Base-by-base conservation (phyloP, 441 rosid genomes). In the Eruca vesicaria region DNA sequence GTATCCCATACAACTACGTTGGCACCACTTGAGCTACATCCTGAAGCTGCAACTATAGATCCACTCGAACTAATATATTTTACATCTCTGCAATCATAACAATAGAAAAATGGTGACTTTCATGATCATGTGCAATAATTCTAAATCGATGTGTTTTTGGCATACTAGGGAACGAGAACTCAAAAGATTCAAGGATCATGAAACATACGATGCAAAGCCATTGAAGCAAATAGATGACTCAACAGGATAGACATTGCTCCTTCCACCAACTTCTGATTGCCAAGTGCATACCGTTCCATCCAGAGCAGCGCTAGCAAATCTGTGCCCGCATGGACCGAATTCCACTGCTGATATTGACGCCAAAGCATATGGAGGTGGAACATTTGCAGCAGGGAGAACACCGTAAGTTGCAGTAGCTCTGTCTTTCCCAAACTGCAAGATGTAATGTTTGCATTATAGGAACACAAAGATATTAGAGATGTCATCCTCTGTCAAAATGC, bases 1-100 rank as follows among this genome's bases (percentile, higher is more conserved):
- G 97, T 93, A 81, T 95, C 99, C 99, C 99, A 95, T 72, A 95
- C 78, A 64, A 95, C 98, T 41, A 89, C 97, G 82, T 93, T 95
- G 73, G 82, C 88, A 81, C 92, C 89, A 77, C 86, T 95, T 55
- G 94, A 84, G 83, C 92, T 91, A 81, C 79, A 81, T 80, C 99
- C 98, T 63, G 96, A 86, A 18, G 97, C 89, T 68, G 96, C 96
- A 78, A 91, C 89, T 19, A 95, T 85, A n/a, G 99, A 91, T 71
- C 97, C 98, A 84, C 98, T 95, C 28, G 97, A 90, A 79, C 89
- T 85, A 79, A 95, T 82, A 35, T 92, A 95, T 21, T 90, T 71
- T 23, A 93, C 86, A 85, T 95, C 99, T 81, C 98, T 95, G 85
- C 87, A 91, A 80, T 66, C 80, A 69, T 28, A 53, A 69, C 23